Percentiles rank a stretch among this genome's conserved stretches.
Conservation (phyloP, 2,329 filamentous ascomycete species). For the Colletotrichum sansevieriae region DNA sequence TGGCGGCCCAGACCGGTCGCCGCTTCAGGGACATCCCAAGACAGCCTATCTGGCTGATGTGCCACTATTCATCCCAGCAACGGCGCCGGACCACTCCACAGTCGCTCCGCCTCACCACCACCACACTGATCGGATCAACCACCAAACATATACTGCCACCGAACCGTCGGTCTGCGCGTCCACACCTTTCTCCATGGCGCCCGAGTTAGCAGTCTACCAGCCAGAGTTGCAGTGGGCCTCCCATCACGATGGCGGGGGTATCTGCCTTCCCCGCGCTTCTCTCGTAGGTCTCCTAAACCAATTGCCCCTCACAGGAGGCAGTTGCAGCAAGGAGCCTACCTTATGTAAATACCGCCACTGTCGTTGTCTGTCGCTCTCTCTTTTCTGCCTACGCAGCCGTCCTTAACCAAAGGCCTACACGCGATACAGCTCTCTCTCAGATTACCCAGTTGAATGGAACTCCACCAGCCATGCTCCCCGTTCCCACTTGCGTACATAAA, state of each 20-base stretch:
- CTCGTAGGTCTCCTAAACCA: not conserved
- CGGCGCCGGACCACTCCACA: slow-evolving; percentile 14
- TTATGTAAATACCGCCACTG: not conserved
- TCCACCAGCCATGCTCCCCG: slow-evolving; percentile 29
- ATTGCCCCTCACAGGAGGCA: not conserved
- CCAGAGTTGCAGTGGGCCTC: not conserved
- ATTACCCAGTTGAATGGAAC: slow-evolving; percentile 32
- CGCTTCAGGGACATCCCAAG: slow-evolving; percentile 5
- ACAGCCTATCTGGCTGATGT: slow-evolving; percentile 14
- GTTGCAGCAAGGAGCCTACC: not conserved
- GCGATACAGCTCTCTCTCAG: slow-evolving; percentile 21
- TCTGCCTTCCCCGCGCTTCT: not conserved
- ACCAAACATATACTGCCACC: not conserved
- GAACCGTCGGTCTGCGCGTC: not conserved
- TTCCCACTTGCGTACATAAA: slow-evolving; percentile 35
- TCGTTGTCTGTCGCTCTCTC: not conserved
- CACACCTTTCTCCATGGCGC: not conserved
- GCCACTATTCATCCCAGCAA: slow-evolving; percentile 13
- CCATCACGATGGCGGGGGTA: not conserved
- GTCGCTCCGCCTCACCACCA: slow-evolving; percentile 14
- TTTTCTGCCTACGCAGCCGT: not conserved
- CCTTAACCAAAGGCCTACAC: slow-evolving; percentile 16
- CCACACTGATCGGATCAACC: slow-evolving; percentile 2
- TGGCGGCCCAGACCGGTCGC: slow-evolving; percentile 22
- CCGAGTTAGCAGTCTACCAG: no score